A percentile compares a stretch with the other conserved stretches of the same genome.
Evolutionary conservation across 768 basidiomycete species (phyloP).

Genomic region (Naganishia vishniacii): DNA sequence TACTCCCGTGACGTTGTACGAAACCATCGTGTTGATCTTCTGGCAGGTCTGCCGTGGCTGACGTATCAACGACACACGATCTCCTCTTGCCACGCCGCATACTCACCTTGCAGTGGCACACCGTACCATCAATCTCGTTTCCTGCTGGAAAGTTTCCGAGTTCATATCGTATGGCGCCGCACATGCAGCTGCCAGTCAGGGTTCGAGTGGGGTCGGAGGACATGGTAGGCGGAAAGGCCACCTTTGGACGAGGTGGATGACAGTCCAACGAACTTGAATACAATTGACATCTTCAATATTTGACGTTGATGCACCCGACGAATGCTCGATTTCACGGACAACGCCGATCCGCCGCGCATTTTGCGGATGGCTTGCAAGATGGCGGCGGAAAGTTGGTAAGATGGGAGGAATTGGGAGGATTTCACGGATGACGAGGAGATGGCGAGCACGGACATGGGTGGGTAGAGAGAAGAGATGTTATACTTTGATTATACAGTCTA

Average conservation of each 20-base stretch:
- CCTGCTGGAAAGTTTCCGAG: background rate
- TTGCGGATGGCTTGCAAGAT: too few species aligned
- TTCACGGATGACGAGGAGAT: too few species aligned
- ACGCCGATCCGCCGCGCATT: too few species aligned
- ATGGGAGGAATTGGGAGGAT: too few species aligned
- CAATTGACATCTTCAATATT: too few species aligned
- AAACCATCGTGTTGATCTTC: conserved; percentile 6
- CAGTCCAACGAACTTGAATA: too few species aligned
- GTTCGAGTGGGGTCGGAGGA: background rate
- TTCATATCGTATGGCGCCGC: background rate
- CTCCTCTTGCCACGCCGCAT: background rate
- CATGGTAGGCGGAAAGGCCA: background rate
- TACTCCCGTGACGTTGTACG: background rate
- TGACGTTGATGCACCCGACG: too few species aligned
- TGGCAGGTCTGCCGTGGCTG: conserved; percentile 2
- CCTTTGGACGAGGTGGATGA: background rate
- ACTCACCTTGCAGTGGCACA: conserved; percentile 2
- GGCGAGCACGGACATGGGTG: too few species aligned
- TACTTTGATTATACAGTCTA: too few species aligned
- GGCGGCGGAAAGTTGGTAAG: too few species aligned
- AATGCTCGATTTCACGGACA: too few species aligned
- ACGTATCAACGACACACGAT: background rate
- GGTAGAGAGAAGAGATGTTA: too few species aligned
- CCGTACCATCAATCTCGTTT: background rate
- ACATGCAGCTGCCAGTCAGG: background rate